These are phyloP conservation scores for Thalassiosira mediterranea DNA, from an alignment of 352 stramenopile species.

Conservation along the genomic window DNA sequence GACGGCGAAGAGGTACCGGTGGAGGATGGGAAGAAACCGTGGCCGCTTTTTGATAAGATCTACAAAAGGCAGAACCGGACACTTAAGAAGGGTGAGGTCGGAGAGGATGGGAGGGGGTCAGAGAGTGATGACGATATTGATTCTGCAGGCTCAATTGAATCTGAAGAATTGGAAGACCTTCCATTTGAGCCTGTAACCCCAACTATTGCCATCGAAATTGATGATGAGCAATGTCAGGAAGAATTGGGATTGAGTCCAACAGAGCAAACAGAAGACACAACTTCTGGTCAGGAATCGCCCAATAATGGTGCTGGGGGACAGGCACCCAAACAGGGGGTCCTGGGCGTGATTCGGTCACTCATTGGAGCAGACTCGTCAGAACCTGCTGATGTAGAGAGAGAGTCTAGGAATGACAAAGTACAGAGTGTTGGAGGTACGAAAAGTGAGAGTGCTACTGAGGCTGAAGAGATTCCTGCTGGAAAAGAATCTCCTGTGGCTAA, in stretches of 20 bases:
- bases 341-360: conserved; percentile 2
- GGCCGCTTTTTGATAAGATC: conserved; percentile 49
- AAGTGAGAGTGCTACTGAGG: too few species aligned
- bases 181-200: not conserved
- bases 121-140: conserved; percentile 30
- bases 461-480: too few species aligned
- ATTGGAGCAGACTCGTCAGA: conserved; percentile 1
- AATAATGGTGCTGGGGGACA: too few species aligned
- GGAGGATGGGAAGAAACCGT: conserved; percentile 11
- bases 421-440: too few species aligned
- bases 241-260: conserved; percentile 1
- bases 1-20: conserved; percentile 49
- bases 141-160: conserved; percentile 14
- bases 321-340: not conserved
- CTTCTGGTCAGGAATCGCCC: too few species aligned
- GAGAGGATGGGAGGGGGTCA: conserved; percentile 11
- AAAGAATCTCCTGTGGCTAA: too few species aligned
- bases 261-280: conserved; percentile 1
- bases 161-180: not conserved
- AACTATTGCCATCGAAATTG: not conserved
- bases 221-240: not conserved
- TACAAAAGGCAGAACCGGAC: conserved; percentile 56
- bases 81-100: conserved; percentile 25
- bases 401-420: too few species aligned
- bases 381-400: too few species aligned